Conservation (phyloP, 2,329 filamentous ascomycete genomes). For the Fusarium temperatum region DNA sequence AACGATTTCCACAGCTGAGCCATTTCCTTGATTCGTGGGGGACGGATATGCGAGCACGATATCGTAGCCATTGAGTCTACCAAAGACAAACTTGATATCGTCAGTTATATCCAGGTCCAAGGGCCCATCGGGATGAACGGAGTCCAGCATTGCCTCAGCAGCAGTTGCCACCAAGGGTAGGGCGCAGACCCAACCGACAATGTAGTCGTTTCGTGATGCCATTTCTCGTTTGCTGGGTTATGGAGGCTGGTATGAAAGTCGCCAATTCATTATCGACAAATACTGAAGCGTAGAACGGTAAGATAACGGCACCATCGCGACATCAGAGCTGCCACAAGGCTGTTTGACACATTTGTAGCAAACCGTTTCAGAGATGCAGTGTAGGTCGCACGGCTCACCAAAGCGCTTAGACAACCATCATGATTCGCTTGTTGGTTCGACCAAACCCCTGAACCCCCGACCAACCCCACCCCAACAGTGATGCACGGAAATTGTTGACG, state of each 20-base stretch:
- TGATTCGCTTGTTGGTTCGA: background rate
- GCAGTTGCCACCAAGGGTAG: background rate
- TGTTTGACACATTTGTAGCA: background rate
- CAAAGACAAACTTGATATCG: background rate
- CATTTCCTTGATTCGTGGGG: background rate
- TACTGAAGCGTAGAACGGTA: background rate
- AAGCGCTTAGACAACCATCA: background rate
- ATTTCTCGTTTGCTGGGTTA: background rate
- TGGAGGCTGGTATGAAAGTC: background rate
- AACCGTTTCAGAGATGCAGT: background rate
- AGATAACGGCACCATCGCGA: background rate
- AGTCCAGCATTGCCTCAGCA: background rate
- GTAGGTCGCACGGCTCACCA: background rate
- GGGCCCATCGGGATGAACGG: background rate
- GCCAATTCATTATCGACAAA: background rate
- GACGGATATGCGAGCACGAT: background rate
- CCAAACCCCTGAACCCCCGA: background rate
- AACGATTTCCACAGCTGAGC: background rate
- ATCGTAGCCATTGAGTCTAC: background rate
- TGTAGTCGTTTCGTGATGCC: background rate
- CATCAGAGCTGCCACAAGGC: background rate
- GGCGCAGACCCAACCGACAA: background rate
- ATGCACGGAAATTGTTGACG: background rate
- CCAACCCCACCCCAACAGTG: background rate
- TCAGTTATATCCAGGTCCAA: background rate